Conservation (phyloP, 441 rosid species). For the Macaranga tanarius region DNA sequence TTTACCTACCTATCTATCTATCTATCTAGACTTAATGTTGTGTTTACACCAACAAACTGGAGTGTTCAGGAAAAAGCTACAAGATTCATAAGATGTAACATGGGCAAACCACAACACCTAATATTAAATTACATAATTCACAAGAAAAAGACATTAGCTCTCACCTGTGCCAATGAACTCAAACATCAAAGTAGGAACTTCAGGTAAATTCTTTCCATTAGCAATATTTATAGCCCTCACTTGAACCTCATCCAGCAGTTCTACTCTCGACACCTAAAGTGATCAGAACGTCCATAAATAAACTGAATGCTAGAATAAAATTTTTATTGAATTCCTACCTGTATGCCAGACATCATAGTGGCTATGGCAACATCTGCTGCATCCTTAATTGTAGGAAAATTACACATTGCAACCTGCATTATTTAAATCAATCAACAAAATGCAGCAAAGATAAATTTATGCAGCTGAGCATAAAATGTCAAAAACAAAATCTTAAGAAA, state of each 20-base stretch:
- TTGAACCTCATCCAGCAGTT: slow-evolving; percentile 88
- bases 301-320: slow-evolving; percentile 15
- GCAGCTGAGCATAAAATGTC: not conserved
- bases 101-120: not conserved
- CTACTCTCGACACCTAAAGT: slow-evolving; percentile 80
- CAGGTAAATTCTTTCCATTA: slow-evolving; percentile 74
- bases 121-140: not conserved
- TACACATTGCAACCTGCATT: slow-evolving; percentile 89
- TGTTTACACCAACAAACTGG: not conserved
- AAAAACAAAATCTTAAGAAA: not conserved
- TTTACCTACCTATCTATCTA: too few relatives aligned
- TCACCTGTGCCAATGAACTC: slow-evolving; percentile 92
- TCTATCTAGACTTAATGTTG: not conserved
- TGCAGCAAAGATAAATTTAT: not conserved
- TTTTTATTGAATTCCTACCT: slow-evolving; percentile 44
- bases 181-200: slow-evolving; percentile 89
- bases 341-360: slow-evolving; percentile 79
- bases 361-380: slow-evolving; percentile 98
- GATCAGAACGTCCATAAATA: slow-evolving; percentile 25
- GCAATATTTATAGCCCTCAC: slow-evolving; percentile 82
- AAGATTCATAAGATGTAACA: not conserved
- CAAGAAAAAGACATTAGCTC: slow-evolving; percentile 6
- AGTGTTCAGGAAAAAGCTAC: not conserved
- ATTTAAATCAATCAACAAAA: slow-evolving; percentile 16
- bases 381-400: slow-evolving; percentile 87